phyloP scores from a whole-genome alignment of 1,284 basidiomycete species.

The Cryptococcus maquisensis region DNA sequence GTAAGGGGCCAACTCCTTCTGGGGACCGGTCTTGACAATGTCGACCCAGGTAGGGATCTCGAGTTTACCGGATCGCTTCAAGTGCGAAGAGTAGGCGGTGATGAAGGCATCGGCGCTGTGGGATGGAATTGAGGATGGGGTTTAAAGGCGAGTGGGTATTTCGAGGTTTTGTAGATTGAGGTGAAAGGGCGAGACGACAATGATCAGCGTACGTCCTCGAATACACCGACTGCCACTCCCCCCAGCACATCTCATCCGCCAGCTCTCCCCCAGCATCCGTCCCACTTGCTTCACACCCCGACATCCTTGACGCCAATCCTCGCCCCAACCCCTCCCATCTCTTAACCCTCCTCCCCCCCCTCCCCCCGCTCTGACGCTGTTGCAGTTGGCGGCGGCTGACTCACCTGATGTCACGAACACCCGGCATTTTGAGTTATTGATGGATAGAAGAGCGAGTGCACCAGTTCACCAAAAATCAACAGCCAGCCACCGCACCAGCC shows the following conservation, averaged over 20 bases:
- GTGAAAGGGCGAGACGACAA: background rate
- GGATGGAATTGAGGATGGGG: background rate
- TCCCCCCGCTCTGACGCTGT: background rate
- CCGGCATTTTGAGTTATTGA: constrained; percentile 65
- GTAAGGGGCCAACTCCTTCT: constrained; percentile 98
- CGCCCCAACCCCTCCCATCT: background rate
- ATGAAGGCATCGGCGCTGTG: constrained; percentile 63
- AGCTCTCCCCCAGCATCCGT: background rate
- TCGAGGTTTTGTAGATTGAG: background rate
- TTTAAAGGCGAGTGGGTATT: background rate
- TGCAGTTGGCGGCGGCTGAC: constrained; percentile 22
- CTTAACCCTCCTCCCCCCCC: background rate
- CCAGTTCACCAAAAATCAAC: too few relatives aligned
- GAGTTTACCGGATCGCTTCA: constrained; percentile 65
- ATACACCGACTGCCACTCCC: background rate
- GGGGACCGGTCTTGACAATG: constrained; percentile 96
- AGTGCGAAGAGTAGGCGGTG: constrained; percentile 75
- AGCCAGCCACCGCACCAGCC: too few relatives aligned
- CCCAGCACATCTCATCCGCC: background rate
- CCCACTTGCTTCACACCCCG: too few relatives aligned
- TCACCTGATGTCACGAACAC: constrained; percentile 86
- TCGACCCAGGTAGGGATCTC: constrained; percentile 99
- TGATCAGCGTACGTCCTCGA: background rate
- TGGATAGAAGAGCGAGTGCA: constrained; percentile 14
- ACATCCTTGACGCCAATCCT: too few relatives aligned